Evolutionary conservation across 2,329 filamentous ascomycete genomes (phyloP).

Genomic region (Penicillium psychrosexuale): DNA sequence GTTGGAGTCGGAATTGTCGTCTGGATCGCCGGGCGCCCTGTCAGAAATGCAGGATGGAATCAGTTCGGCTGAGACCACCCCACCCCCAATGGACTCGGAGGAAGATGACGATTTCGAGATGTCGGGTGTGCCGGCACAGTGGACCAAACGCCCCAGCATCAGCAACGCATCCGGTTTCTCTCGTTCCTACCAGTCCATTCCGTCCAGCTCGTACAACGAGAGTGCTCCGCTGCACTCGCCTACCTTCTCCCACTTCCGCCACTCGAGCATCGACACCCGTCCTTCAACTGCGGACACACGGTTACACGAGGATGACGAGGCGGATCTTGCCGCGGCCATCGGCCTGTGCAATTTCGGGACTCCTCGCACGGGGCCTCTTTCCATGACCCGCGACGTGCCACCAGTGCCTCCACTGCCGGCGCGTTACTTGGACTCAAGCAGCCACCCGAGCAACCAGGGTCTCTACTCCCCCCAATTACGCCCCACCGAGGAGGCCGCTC

Average conservation of each 20-base stretch:
- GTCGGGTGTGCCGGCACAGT: slow-evolving; percentile 51
- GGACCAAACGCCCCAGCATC: slow-evolving; percentile 57
- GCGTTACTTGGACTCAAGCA: slow-evolving; percentile 66
- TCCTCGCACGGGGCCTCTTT: slow-evolving; percentile 62
- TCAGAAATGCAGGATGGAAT: slow-evolving; percentile 69
- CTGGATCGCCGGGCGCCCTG: slow-evolving; percentile 75
- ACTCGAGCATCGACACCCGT: slow-evolving; percentile 71
- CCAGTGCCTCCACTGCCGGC: slow-evolving; percentile 84
- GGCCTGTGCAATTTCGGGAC: slow-evolving; percentile 87
- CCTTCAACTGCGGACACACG: slow-evolving; percentile 77
- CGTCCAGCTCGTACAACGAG: slow-evolving; percentile 56
- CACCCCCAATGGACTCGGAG: slow-evolving; percentile 72
- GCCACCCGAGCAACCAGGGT: slow-evolving; percentile 61
- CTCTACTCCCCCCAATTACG: slow-evolving; percentile 49
- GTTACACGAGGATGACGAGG: slow-evolving; percentile 74
- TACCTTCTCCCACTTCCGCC: slow-evolving; percentile 59
- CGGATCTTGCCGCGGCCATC: slow-evolving; percentile 83
- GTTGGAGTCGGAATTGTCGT: slow-evolving; percentile 75
- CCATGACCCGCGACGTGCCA: slow-evolving; percentile 69
- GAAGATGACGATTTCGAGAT: slow-evolving; percentile 38
- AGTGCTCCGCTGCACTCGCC: slow-evolving; percentile 50
- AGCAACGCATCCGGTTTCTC: slow-evolving; percentile 55
- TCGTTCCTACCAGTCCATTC: slow-evolving; percentile 75
- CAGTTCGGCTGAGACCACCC: slow-evolving; percentile 90
- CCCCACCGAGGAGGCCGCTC: slow-evolving; percentile 28